Base-by-base conservation (phyloP, 371 early-diverging fungal genomes). In the Conidiobolus incongruus region DNA sequence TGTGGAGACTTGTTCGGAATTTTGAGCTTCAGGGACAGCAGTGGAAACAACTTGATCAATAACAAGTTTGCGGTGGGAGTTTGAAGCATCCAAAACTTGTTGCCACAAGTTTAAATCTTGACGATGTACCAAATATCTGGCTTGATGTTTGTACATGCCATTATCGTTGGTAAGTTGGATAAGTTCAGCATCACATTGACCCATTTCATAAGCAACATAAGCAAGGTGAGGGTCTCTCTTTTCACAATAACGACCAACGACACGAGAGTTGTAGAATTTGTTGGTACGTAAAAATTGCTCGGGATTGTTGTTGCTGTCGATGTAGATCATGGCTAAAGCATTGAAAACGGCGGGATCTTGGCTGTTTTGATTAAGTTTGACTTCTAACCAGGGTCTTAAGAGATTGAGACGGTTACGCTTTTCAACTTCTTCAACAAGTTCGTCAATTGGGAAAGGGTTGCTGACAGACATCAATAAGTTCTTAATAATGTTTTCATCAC, bases 141-240 rank as follows among this genome's bases (percentile, higher is more conserved):
- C 83, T 67, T 92, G 93, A 52, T 93, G 94, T 70, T 96, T 96
- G 66, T 90, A 95, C 97, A 96, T 96, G 37, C 80, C 69, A 63
- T 92, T 92, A 47, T 90, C 88, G 63, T 82, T 89, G 15, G 97
- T 93, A 48, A 96, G 73, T 29, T 78, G 70, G 48, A 96, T 68
- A 40, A 95, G 62, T 55, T 93, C 93, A 43, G 70, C 63, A 51
- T 96, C 95, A 52, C 93, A 91, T 56, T 81, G 81, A 20, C 95
- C 94, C 50, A 85, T 77, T 54, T 87, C 75, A 60, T 95, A 96
- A 38, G 90, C 87, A 41, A 93, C 77, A 45, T 70, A 94, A 6
- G 97, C 97, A 39, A 96, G 69, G 49, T 83, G 79, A 19, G 97
- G 97, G 54, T 96, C 95, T 41, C 92, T 77, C 71, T 89, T 89